A percentile compares a stretch with the other conserved stretches of the same genome.
Evolutionary conservation across 768 basidiomycete genomes (phyloP).

Genomic region (Leccinum pellstonianum): DNA sequence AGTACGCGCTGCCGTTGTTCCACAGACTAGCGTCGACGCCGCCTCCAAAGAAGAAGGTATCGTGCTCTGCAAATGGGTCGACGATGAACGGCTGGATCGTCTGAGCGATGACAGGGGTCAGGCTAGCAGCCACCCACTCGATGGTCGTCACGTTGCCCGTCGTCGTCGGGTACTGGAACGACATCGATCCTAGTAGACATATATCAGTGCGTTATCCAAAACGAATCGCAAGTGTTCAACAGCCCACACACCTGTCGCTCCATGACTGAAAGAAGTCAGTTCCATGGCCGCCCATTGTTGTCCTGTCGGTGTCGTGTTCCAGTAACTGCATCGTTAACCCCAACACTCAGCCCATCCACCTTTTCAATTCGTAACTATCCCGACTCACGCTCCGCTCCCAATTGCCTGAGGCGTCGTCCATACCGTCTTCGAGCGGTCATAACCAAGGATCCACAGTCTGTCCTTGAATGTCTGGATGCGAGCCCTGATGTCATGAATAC

Average conservation of each 20-base stretch:
- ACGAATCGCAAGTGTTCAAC: neutral
- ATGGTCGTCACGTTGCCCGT: slow-evolving; percentile 24
- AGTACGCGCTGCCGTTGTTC: slow-evolving; percentile 22
- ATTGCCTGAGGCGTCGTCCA: slow-evolving; percentile 83
- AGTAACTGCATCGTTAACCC: slow-evolving; percentile 18
- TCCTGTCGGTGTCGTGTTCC: slow-evolving; percentile 31
- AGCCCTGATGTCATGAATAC: slow-evolving; percentile 59
- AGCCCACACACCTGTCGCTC: slow-evolving; percentile 22
- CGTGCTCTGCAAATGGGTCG: slow-evolving; percentile 5
- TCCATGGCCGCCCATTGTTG: slow-evolving; percentile 26
- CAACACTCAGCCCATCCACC: neutral
- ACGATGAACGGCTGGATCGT: slow-evolving; percentile 25
- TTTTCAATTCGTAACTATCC: no score
- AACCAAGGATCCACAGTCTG: slow-evolving; percentile 58
- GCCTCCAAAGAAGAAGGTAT: neutral
- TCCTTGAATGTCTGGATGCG: slow-evolving; percentile 66
- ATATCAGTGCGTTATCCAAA: neutral
- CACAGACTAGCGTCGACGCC: slow-evolving; percentile 29
- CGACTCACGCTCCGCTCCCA: slow-evolving; percentile 45
- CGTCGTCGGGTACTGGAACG: slow-evolving; percentile 28
- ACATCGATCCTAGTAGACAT: slow-evolving; percentile 24
- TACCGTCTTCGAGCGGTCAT: slow-evolving; percentile 62
- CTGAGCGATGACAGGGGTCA: slow-evolving; percentile 5
- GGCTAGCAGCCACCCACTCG: slow-evolving; percentile 14
- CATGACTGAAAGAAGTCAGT: slow-evolving; percentile 27